Evolutionary conservation across 257 asterid species (phyloP), one percentile per base, ranked within the genome.

Genomic region (Jasminum sambac): DNA sequence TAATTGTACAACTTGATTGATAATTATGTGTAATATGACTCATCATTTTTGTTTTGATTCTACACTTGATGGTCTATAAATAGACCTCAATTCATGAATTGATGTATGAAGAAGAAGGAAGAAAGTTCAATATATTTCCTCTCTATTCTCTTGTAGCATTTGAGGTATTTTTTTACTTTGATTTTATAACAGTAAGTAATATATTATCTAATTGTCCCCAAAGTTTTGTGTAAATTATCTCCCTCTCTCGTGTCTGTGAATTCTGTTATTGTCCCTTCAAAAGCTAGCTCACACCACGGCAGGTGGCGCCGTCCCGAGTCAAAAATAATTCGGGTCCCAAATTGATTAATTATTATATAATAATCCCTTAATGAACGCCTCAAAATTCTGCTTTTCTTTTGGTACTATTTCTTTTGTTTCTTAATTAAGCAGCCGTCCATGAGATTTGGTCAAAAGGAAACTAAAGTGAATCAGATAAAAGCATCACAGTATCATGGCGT

Each of bases 361-460:
- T 24, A 55, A 34, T 63, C 30, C 68, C 71, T 67, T 78, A 41
- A 76, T 80, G 36, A 8, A 75, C 67, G 84, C 74, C 73, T 69
- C 81, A n/a, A 77, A 74, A 72, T 72, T 63, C 55, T 19, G 66
- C 74, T 39, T n/a, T 36, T 41, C 24, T 59, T 43, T 46, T 50
- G 5, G 37, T 55, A 17, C n/a, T n/a, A n/a, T n/a, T n/a, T n/a
- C n/a, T 30, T 64, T 71, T 1, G 68, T 72, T 24, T 34, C 68
- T 38, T 72, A 74, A 62, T 73, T 55, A 26, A 69, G 59, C 64
- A 42, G 77, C 77, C 63, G 77, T 75, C 83, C 77, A 62, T 12
- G 11, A 60, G 55, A 67, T 59, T 77, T 73, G 46, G 71, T 81
- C 75, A 78, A 79, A 80, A 71, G 6, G 48, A 81, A 70, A 43